These are phyloP conservation scores for Combretum micranthum DNA, from an alignment of 345 rosid species.

Conservation along the genomic window DNA sequence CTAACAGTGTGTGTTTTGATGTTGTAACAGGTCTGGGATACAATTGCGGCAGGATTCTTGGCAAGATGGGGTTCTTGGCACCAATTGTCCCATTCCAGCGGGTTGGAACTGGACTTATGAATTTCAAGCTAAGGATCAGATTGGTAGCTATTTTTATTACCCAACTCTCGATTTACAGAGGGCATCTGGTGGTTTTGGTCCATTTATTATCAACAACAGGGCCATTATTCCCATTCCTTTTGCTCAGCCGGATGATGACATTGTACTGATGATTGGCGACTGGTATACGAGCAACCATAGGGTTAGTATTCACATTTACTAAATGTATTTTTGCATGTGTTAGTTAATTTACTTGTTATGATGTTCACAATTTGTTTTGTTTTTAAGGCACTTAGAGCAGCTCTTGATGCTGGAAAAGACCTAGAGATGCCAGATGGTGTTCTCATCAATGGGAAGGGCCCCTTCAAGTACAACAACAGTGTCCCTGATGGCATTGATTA, in stretches of 20 bases:
- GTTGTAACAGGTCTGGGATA: constrained; percentile 64
- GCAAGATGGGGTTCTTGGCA: constrained; percentile 90
- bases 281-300: constrained; percentile 78
- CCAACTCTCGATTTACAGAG: constrained; percentile 82
- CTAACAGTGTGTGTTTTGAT: constrained; percentile 2
- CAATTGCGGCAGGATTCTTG: constrained; percentile 82
- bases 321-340: neutral
- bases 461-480: constrained; percentile 62
- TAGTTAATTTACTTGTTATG: neutral
- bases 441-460: constrained; percentile 93
- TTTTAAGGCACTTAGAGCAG: constrained; percentile 56
- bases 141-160: constrained; percentile 87
- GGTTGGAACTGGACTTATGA: constrained; percentile 65
- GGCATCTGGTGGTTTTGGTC: constrained; percentile 94
- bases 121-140: constrained; percentile 94
- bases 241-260: constrained; percentile 66
- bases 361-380: constrained; percentile 7
- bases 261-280: constrained; percentile 63
- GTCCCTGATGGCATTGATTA: constrained; percentile 78
- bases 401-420: constrained; percentile 73
- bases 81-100: constrained; percentile 76
- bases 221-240: constrained; percentile 61
- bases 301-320: constrained; percentile 36
- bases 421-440: constrained; percentile 98
- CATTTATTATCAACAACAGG: constrained; percentile 64